A percentile compares a stretch with the other conserved stretches of the same genome.
Evolutionary conservation across 768 basidiomycete genomes (phyloP).

Genomic region (Amanita molliuscula): DNA sequence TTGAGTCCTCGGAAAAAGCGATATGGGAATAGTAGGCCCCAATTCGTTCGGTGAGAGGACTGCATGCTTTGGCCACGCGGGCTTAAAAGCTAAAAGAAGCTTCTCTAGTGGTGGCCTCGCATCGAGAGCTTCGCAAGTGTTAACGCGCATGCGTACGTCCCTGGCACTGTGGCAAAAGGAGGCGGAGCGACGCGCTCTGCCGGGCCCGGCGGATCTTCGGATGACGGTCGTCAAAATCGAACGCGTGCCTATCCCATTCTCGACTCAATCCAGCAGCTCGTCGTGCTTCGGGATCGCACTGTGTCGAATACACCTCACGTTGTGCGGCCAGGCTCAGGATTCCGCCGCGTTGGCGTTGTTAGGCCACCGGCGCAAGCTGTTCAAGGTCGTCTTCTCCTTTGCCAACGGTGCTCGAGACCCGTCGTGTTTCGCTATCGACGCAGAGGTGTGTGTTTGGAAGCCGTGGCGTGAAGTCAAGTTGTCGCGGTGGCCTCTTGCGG

Average conservation of each 20-base stretch:
- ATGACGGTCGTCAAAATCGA: constrained; percentile 2
- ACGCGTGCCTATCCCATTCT: background rate
- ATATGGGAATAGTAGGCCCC: constrained; percentile 22
- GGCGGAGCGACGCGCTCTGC: constrained; percentile 16
- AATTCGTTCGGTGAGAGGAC: constrained; percentile 40
- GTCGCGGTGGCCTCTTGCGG: background rate
- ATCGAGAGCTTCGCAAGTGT: constrained; percentile 29
- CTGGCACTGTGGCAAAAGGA: constrained; percentile 39
- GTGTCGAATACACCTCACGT: background rate
- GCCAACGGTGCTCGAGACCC: background rate
- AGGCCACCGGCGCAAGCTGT: background rate
- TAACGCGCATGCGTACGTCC: constrained; percentile 28
- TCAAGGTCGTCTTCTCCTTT: constrained; percentile 2
- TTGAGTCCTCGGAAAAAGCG: constrained; percentile 42
- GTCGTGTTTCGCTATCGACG: background rate
- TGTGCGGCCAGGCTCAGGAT: background rate
- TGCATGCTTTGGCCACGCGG: too few relatives aligned
- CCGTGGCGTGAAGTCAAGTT: constrained; percentile 6
- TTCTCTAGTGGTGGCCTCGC: constrained; percentile 36
- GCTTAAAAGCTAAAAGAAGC: too few relatives aligned
- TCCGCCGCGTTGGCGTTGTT: background rate
- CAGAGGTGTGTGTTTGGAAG: background rate
- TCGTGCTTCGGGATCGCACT: constrained; percentile 3
- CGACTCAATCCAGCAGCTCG: background rate
- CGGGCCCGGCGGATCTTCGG: constrained; percentile 1